Evolutionary conservation across 2,329 filamentous ascomycete species (phyloP).

Genomic region (Xenoacremonium recifei): DNA sequence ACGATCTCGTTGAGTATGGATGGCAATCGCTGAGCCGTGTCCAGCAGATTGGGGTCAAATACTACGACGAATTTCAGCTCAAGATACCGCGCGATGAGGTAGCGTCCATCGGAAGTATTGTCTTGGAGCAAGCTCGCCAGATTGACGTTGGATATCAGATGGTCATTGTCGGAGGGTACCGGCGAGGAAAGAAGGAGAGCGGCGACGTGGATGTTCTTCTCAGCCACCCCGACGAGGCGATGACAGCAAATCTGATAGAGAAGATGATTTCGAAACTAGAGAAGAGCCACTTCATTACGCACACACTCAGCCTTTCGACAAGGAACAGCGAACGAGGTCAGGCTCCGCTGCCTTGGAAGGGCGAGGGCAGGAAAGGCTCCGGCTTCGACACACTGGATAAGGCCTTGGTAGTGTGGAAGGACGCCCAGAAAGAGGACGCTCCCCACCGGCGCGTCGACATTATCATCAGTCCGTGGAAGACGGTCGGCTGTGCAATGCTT

Average conservation of each 20-base stretch:
- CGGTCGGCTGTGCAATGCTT: slow-evolving; percentile 80
- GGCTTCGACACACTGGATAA: slow-evolving; percentile 92
- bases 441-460: slow-evolving; percentile 87
- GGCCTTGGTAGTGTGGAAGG: slow-evolving; percentile 87
- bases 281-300: slow-evolving; percentile 68
- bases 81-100: slow-evolving; percentile 74
- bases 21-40: slow-evolving; percentile 74
- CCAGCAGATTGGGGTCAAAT: slow-evolving; percentile 93
- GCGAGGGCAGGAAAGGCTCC: slow-evolving; percentile 37
- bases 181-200: slow-evolving; percentile 69
- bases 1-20: slow-evolving; percentile 81
- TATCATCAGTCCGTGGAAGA: slow-evolving; percentile 85
- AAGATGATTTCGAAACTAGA: slow-evolving; percentile 73
- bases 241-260: slow-evolving; percentile 68
- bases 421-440: slow-evolving; percentile 12
- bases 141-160: slow-evolving; percentile 57
- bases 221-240: slow-evolving; percentile 69
- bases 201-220: slow-evolving; percentile 88
- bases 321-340: slow-evolving; percentile 74
- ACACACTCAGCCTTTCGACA: slow-evolving; percentile 71
- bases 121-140: slow-evolving; percentile 65
- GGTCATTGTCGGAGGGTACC: slow-evolving; percentile 75
- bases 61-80: slow-evolving; percentile 78
- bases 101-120: slow-evolving; percentile 61
- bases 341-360: slow-evolving; percentile 52